Base-by-base conservation (phyloP, 306 rosid genomes). In the Oemleria cerasiformis region DNA sequence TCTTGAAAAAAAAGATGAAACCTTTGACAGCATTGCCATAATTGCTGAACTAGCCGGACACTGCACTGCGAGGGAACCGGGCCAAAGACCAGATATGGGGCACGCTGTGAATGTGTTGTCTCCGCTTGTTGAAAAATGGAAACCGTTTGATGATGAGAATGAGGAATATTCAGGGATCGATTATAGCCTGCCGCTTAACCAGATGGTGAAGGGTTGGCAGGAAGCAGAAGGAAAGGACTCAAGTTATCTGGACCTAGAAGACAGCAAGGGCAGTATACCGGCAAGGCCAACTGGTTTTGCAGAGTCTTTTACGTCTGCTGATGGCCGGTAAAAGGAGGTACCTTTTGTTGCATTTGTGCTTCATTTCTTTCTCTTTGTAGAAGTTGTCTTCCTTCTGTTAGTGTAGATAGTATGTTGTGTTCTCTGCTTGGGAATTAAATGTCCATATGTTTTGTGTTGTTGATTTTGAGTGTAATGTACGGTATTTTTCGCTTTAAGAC, bases 201-300 rank as follows among this genome's bases (percentile, higher is more conserved):
- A 89, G 79, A 95, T 95, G 99, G 99, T 95, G 78, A 95, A 91
- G 84, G 99, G 88, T 7, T 95, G 97, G 99, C 96, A 95, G 72
- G 99, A 92, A 75, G 86, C 96, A 4, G 98, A 91, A 86, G 97
- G 96, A 68, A 88, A 83, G 64, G 99, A 95, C 75, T 59, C 71
- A 12, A 80, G 99, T 72, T 89, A 78, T 55, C 66, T 85, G 78
- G 88, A 83, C 68, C 65, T 91, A 44, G 96, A 88, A 75, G 96
- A 89, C 78, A 95, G 96, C 64, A 95, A 95, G 84, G 87, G 96
- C 34, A 95, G 99, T 65, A 95, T 95, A 72, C 99, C 99, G 4
- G 88, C 96, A 23, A 88, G 97, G 76, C 99, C 99, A 51, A 81
- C 90, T 16, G 99, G 97, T 62, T 91, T 91, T 78, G 99, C 99